These are phyloP conservation scores for Lachnellula hyalina DNA, from an alignment of 2,329 filamentous ascomycete genomes.

Conservation along the genomic window DNA sequence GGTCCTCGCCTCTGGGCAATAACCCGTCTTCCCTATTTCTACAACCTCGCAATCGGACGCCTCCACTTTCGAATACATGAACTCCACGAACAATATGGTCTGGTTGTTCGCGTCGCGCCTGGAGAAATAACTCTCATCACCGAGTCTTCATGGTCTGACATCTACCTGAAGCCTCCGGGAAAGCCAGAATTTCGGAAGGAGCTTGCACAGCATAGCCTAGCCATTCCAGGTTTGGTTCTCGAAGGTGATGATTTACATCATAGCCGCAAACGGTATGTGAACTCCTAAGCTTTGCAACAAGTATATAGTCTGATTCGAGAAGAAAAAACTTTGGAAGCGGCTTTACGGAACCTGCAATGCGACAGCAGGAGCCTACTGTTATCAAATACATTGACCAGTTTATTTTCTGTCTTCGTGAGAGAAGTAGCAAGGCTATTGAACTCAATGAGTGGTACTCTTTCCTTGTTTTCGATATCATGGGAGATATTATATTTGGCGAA, in stretches of 20 bases:
- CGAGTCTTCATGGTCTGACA: constrained; percentile 8
- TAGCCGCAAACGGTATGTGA: constrained; percentile 5
- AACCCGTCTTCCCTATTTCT: constrained; percentile 8
- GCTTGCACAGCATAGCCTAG: not conserved
- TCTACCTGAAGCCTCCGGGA: constrained; percentile 1
- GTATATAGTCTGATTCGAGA: not conserved
- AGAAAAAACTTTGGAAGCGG: not conserved
- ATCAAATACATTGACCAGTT: constrained; percentile 35
- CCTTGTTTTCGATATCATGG: constrained; percentile 38
- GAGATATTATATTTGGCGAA: constrained; percentile 36
- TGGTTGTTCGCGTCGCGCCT: not conserved
- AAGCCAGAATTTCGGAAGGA: constrained; percentile 8
- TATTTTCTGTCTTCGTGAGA: constrained; percentile 18
- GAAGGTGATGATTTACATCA: constrained; percentile 8
- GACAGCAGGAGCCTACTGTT: constrained; percentile 39
- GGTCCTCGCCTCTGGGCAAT: constrained; percentile 13
- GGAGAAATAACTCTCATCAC: constrained; percentile 4
- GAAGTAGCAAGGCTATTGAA: not conserved
- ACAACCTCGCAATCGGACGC: constrained; percentile 5
- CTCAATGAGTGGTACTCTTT: constrained; percentile 7
- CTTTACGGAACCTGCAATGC: constrained; percentile 22
- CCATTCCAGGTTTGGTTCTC: constrained; percentile 1
- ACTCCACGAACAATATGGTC: constrained; percentile 7
- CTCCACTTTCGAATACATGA: constrained; percentile 2
- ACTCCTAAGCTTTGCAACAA: not conserved